Base-by-base conservation (phyloP, 495 filamentous ascomycete genomes). In the Massariosphaeria phaeospora region DNA sequence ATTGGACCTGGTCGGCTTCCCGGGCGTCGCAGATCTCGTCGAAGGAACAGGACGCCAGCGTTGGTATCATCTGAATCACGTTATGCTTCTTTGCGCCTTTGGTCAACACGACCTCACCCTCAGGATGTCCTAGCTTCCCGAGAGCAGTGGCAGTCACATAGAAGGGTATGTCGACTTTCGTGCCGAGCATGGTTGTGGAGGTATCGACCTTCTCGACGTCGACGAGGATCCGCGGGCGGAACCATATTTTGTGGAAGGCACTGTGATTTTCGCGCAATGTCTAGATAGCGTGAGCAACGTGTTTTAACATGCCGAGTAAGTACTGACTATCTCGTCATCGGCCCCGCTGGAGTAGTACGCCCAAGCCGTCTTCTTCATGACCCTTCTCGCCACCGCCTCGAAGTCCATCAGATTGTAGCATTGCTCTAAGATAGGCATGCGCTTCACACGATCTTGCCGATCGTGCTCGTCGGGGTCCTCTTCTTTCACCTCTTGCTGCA, bases 231-330 rank as follows among this genome's bases (percentile, higher is more conserved):
- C 86, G 77, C 2, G 89, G 89, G 0, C 88, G 83, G 44, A 91
- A 78, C 70, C 79, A 78, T 56, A 93, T 84, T 15, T 77, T 73
- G 45, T 81, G 70, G 74, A 84, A 98, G 24, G 94, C 93, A 9
- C 83, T 80, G 73, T 95, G 91, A 72, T 98, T 98, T 72, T 98
- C 94, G 45, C 93, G 83, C 79, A 98, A 78, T 0, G 93, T 97
- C 89, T 95, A 36, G 1, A 30, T 29, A 23, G 13, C 4, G 31
- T 21, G 18, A 38, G 21, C 11, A 12, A 23, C 12, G 13, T 20
- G 1, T 20, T 23, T 10, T 43, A 13, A 34, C 15, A 18, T 18
- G 15, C 20, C n/a, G 8, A 52, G 8, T 8, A 44, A 8, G 39
- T 15, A 47, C 84, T 57, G 69, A 93, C 89, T 72, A 98, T 96